Conservation (phyloP, 2,329 filamentous ascomycete genomes). For the Botrytis medusae region DNA sequence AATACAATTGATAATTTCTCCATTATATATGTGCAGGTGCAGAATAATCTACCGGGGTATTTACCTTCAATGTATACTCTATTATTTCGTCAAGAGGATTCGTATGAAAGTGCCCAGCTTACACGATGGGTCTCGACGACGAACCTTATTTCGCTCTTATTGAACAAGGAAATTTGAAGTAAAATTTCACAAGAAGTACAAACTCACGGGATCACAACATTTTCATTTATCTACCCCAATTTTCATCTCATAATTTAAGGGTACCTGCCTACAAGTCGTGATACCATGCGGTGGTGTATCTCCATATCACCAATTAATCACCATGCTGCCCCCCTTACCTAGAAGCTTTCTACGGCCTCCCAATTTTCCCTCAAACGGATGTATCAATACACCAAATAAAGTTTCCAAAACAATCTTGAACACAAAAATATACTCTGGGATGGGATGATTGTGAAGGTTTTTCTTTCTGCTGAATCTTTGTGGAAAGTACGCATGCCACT, state of each 20-base stretch:
- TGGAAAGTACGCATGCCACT: not conserved
- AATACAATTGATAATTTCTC: not conserved
- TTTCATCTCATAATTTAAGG: conserved; percentile 12
- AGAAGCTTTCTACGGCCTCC: not conserved
- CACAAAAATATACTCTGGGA: not conserved
- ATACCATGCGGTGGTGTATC: not conserved
- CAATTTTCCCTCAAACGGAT: not conserved
- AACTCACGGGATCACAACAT: conserved; percentile 22
- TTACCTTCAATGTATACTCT: not conserved
- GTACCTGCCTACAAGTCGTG: conserved; percentile 20
- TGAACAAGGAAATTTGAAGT: not conserved
- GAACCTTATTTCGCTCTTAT: not conserved
- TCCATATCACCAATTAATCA: not conserved
- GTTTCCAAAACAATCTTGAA: conserved; percentile 11
- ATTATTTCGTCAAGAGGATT: not conserved
- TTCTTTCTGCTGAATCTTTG: not conserved
- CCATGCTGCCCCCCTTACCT: not conserved
- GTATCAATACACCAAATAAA: conserved; percentile 14
- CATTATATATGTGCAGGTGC: not conserved
- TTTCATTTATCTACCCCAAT: conserved; percentile 13
- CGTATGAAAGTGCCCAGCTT: not conserved
- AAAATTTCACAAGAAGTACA: not conserved
- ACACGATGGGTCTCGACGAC: not conserved
- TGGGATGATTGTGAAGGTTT: not conserved
- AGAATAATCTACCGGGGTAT: not conserved